Conservation (phyloP, 306 rosid species). For the Phaseolus lunatus region DNA sequence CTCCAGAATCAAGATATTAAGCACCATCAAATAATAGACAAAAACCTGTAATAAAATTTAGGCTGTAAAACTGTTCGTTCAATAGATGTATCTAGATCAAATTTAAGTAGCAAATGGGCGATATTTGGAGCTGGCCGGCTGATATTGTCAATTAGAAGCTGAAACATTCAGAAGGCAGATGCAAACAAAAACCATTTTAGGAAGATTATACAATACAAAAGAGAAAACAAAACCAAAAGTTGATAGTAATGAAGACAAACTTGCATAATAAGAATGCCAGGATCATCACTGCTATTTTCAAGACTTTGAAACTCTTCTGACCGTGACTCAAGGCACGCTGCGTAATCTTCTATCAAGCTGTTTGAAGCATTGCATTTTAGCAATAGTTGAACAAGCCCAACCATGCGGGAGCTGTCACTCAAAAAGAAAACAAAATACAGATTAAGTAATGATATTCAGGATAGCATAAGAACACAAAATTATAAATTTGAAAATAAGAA, state of each 20-base stretch:
- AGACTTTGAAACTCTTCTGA: slow-evolving; percentile 76
- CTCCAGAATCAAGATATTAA: slow-evolving; percentile 20
- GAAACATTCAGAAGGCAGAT: slow-evolving; percentile 46
- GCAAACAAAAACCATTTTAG: slow-evolving; percentile 24
- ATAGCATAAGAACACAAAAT: slow-evolving; percentile 23
- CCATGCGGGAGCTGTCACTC: slow-evolving; percentile 90
- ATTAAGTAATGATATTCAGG: slow-evolving; percentile 27
- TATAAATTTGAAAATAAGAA: slow-evolving; percentile 36
- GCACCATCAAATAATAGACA: slow-evolving; percentile 32
- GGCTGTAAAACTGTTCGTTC: slow-evolving; percentile 89
- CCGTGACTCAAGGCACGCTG: slow-evolving; percentile 93
- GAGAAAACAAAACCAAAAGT: slow-evolving; percentile 17
- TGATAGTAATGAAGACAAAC: slow-evolving; percentile 51
- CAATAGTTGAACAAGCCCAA: slow-evolving; percentile 85
- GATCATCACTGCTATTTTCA: slow-evolving; percentile 79
- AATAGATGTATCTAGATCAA: slow-evolving; percentile 81
- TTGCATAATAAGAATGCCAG: slow-evolving; percentile 95
- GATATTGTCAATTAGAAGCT: slow-evolving; percentile 95
- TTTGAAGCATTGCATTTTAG: slow-evolving; percentile 79
- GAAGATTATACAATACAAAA: slow-evolving; percentile 15
- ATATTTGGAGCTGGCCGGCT: slow-evolving; percentile 92
- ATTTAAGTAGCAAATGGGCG: slow-evolving; percentile 85
- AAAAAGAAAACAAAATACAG: slow-evolving; percentile 42
- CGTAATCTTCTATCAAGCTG: slow-evolving; percentile 94
- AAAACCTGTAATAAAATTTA: slow-evolving; percentile 92